These are phyloP conservation scores for Pseudogymnoascus verrucosus DNA, from an alignment of 2,329 filamentous ascomycete genomes.

Conservation along the genomic window DNA sequence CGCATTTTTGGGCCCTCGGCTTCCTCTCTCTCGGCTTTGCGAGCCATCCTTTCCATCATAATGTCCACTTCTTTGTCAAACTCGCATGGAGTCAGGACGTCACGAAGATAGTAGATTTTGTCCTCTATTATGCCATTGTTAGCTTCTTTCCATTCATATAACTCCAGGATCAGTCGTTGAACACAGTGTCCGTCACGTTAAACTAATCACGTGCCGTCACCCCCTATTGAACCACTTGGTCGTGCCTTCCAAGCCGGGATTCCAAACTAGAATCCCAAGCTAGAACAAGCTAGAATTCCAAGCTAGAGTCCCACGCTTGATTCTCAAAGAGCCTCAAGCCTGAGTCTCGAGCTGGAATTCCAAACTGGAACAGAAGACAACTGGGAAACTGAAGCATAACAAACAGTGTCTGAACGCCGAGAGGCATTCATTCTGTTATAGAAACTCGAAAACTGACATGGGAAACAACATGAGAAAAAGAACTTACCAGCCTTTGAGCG, in stretches of 20 bases:
- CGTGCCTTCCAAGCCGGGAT: neutral
- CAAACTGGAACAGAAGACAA: neutral
- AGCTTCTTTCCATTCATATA: neutral
- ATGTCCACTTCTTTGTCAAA: constrained; percentile 16
- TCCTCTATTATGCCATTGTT: constrained; percentile 11
- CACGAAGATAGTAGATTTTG: constrained; percentile 19
- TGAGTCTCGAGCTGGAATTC: neutral
- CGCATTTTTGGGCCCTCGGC: neutral
- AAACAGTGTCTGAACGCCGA: neutral
- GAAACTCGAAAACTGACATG: neutral
- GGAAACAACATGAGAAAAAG: neutral
- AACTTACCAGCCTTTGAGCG: constrained; percentile 6
- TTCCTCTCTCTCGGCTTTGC: neutral
- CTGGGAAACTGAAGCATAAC: neutral
- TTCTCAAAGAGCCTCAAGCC: neutral
- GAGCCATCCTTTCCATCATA: constrained; percentile 1
- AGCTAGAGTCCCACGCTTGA: neutral
- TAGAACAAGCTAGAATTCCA: neutral
- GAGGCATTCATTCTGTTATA: neutral
- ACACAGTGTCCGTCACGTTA: neutral
- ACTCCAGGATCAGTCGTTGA: neutral
- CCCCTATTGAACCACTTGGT: neutral
- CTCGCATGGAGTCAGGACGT: constrained; percentile 13
- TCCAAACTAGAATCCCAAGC: neutral
- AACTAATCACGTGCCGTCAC: neutral